Percentiles rank a stretch among this genome's conserved stretches.
phyloP scores from a whole-genome alignment of 2,329 filamentous ascomycete species.

The Xylariales sp. region DNA sequence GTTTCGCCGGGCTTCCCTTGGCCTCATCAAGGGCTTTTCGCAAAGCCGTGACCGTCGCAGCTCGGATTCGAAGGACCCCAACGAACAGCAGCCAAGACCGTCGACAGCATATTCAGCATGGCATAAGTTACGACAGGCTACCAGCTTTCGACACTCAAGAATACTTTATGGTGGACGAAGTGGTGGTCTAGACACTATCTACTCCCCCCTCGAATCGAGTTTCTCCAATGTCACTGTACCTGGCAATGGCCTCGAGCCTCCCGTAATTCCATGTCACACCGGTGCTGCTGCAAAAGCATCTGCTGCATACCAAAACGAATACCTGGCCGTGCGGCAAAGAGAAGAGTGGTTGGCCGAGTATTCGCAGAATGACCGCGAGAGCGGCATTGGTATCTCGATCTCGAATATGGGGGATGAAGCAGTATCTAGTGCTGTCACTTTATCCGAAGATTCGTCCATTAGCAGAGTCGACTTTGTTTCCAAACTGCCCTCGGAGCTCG shows the following conservation, averaged over 20 bases:
- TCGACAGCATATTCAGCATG: slow-evolving; percentile 46
- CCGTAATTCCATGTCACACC: slow-evolving; percentile 54
- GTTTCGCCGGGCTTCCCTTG: slow-evolving; percentile 51
- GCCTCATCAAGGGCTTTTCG: slow-evolving; percentile 47
- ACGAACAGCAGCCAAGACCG: slow-evolving; percentile 36
- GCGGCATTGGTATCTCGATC: slow-evolving; percentile 58
- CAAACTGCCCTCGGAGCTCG: slow-evolving; percentile 51
- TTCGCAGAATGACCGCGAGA: slow-evolving; percentile 54
- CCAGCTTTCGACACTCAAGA: slow-evolving; percentile 45
- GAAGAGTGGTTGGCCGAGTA: slow-evolving; percentile 45
- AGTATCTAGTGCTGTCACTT: slow-evolving; percentile 23
- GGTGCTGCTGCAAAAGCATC: slow-evolving; percentile 59
- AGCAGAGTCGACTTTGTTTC: slow-evolving; percentile 53
- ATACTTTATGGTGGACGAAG: slow-evolving; percentile 38
- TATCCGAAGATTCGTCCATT: slow-evolving; percentile 32
- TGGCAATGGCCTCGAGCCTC: slow-evolving; percentile 48
- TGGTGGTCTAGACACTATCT: slow-evolving; percentile 30
- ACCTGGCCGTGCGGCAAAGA: slow-evolving; percentile 28
- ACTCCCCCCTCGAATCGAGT: slow-evolving; percentile 30
- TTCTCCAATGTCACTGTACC: slow-evolving; percentile 37
- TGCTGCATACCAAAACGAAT: slow-evolving; percentile 55
- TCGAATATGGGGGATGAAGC: slow-evolving; percentile 35
- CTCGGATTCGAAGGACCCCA: slow-evolving; percentile 23
- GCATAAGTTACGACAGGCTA: slow-evolving; percentile 47
- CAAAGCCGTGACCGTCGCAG: slow-evolving; percentile 37